phyloP scores from a whole-genome alignment of 2,329 filamentous ascomycete genomes.

The Cladosporium oxysporum region DNA sequence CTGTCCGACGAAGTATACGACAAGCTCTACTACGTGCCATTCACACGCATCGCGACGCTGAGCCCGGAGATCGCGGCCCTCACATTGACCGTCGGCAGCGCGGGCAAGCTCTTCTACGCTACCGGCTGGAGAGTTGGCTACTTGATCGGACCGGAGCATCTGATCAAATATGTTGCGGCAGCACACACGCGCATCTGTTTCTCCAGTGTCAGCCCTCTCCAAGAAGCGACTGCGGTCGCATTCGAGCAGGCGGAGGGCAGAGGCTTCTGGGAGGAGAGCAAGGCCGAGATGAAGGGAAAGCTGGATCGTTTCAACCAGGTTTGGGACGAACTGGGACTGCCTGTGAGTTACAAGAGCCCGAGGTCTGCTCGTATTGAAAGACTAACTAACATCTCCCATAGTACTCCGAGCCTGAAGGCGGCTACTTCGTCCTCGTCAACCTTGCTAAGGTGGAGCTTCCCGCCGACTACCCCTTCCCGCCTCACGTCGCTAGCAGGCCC shows the following conservation, averaged over 20 bases:
- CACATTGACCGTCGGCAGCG: conserved; percentile 91
- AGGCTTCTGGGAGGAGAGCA: conserved; percentile 84
- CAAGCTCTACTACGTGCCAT: conserved; percentile 90
- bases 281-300: conserved; percentile 85
- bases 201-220: conserved; percentile 86
- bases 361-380: neutral
- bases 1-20: conserved; percentile 67
- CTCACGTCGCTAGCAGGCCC: conserved; percentile 81
- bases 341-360: conserved; percentile 29
- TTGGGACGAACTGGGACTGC: conserved; percentile 51
- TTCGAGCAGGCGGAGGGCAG: conserved; percentile 85
- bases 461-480: conserved; percentile 80
- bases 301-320: conserved; percentile 80
- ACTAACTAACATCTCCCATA: conserved; percentile 24
- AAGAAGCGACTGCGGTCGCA: conserved; percentile 90
- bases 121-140: conserved; percentile 97
- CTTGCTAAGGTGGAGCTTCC: conserved; percentile 85
- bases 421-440: conserved; percentile 97
- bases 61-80: conserved; percentile 85
- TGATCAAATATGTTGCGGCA: conserved; percentile 88
- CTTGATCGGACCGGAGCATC: conserved; percentile 82
- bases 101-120: conserved; percentile 97
- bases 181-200: conserved; percentile 97
- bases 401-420: conserved; percentile 91
- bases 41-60: conserved; percentile 87